Evolutionary conservation across 1,284 basidiomycete genomes (phyloP).

Genomic region (Leccinum angustisporum): DNA sequence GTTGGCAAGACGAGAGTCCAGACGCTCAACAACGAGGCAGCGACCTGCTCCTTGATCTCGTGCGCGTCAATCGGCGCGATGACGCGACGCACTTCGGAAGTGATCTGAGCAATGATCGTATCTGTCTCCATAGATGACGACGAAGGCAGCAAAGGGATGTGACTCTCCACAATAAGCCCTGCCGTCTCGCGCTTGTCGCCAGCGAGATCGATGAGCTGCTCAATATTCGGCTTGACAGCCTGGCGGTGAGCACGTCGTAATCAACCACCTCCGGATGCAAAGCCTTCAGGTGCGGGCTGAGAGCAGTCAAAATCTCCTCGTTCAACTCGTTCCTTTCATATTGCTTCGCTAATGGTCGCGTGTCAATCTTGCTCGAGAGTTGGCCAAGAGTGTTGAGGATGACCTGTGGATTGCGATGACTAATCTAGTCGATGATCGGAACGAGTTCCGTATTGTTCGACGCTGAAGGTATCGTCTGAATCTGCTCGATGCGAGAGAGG

Average conservation of each 20-base stretch:
- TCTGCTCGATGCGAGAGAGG: conserved; percentile 39
- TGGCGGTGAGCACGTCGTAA: conserved; percentile 70
- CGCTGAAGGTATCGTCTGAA: conserved; percentile 19
- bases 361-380: conserved; percentile 58
- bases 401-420: conserved; percentile 53
- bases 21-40: conserved; percentile 77
- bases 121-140: conserved; percentile 52
- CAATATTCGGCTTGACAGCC: conserved; percentile 83
- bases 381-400: conserved; percentile 61
- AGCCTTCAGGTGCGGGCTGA: conserved; percentile 61
- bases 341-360: conserved; percentile 38
- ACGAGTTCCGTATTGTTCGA: conserved; percentile 32
- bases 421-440: conserved; percentile 55
- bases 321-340: conserved; percentile 56
- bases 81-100: conserved; percentile 63
- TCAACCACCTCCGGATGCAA: conserved; percentile 67
- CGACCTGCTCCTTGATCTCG: conserved; percentile 82
- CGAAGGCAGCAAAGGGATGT: conserved; percentile 62
- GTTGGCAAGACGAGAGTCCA: conserved; percentile 75
- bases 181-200: conserved; percentile 85
- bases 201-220: conserved; percentile 81
- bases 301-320: conserved; percentile 54
- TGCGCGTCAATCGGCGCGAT: conserved; percentile 77
- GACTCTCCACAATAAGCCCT: conserved; percentile 70
- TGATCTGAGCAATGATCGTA: conserved; percentile 55